A percentile compares a stretch with the other conserved stretches of the same genome.
Evolutionary conservation across 2,329 filamentous ascomycete species (phyloP).

Genomic region (Parascedosporium putredinis): DNA sequence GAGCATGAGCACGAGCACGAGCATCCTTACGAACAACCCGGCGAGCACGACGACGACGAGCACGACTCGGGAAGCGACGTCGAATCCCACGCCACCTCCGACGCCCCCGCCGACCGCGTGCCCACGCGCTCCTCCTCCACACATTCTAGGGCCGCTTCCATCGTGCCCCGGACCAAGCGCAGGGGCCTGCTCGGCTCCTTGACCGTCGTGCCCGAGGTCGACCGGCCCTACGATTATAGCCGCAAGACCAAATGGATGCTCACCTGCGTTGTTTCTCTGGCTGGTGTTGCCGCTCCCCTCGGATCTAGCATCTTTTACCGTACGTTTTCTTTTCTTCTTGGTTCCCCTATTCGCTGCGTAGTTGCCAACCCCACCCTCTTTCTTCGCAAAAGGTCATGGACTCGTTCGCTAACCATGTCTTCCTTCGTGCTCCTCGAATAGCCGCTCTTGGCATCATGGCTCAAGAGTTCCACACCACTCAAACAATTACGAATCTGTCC

Average conservation of each 20-base stretch:
- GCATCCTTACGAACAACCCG: neutral
- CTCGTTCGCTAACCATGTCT: neutral
- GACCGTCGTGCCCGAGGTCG: constrained; percentile 67
- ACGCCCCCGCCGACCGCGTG: neutral
- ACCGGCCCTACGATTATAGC: constrained; percentile 63
- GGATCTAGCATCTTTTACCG: constrained; percentile 78
- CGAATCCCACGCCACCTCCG: constrained; percentile 3
- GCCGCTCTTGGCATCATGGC: constrained; percentile 59
- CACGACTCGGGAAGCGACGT: neutral
- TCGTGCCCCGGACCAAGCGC: constrained; percentile 38
- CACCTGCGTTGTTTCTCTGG: constrained; percentile 66
- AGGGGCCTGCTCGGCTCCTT: constrained; percentile 65
- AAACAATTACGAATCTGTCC: constrained; percentile 62
- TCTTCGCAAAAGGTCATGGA: too few relatives aligned
- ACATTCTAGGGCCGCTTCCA: constrained; percentile 2
- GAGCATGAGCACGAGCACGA: constrained; percentile 5
- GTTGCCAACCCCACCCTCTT: too few relatives aligned
- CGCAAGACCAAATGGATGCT: constrained; percentile 74
- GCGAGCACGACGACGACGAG: neutral
- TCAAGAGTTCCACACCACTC: constrained; percentile 47
- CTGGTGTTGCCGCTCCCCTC: constrained; percentile 68
- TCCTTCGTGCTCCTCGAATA: too few relatives aligned
- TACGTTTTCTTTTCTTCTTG: constrained; percentile 28
- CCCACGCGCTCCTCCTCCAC: constrained; percentile 5
- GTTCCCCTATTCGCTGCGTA: neutral